These are phyloP conservation scores for Lomentospora prolificans DNA, from an alignment of 2,329 filamentous ascomycete genomes.

Conservation along the genomic window DNA sequence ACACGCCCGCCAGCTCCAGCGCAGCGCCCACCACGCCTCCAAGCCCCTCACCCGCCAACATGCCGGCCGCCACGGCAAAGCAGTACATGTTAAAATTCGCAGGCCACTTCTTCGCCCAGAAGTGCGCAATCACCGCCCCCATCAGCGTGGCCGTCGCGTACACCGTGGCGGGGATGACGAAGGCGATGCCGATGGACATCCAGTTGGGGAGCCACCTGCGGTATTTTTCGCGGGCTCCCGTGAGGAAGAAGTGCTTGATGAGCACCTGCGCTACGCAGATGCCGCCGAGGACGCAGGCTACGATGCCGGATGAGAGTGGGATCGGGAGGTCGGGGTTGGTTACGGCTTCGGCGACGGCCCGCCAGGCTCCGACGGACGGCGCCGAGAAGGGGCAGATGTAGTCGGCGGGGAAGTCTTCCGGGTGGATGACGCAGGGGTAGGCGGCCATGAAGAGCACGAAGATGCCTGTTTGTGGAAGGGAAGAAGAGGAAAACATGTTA, in stretches of 20 bases:
- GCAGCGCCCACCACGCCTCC: conserved; percentile 51
- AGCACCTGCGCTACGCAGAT: conserved; percentile 41
- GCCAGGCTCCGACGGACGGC: conserved; percentile 56
- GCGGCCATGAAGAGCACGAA: conserved; percentile 59
- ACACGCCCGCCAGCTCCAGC: conserved; percentile 22
- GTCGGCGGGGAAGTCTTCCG: conserved; percentile 24
- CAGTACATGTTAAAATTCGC: conserved; percentile 44
- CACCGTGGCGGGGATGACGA: conserved; percentile 37
- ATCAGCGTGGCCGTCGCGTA: conserved; percentile 45
- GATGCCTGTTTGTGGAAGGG: conserved; percentile 22
- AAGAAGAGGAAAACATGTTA: not conserved
- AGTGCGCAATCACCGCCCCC: conserved; percentile 38
- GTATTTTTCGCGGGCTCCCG: conserved; percentile 42
- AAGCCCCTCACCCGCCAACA: conserved; percentile 54
- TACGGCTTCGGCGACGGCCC: conserved; percentile 52
- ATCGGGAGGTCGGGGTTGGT: conserved; percentile 47
- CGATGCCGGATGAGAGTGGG: conserved; percentile 42
- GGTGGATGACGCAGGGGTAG: conserved; percentile 51
- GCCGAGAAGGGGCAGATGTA: conserved; percentile 46
- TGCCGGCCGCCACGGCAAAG: conserved; percentile 49
- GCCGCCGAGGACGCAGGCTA: conserved; percentile 43
- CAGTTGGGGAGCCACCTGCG: conserved; percentile 51
- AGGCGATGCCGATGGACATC: conserved; percentile 51
- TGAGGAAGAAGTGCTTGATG: conserved; percentile 42
- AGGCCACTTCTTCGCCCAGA: conserved; percentile 43